Percentiles rank a stretch among this genome's conserved stretches.
These are phyloP conservation scores for Mucor racemosus DNA, from an alignment of 371 early-diverging fungal genomes.

Conservation along the genomic window DNA sequence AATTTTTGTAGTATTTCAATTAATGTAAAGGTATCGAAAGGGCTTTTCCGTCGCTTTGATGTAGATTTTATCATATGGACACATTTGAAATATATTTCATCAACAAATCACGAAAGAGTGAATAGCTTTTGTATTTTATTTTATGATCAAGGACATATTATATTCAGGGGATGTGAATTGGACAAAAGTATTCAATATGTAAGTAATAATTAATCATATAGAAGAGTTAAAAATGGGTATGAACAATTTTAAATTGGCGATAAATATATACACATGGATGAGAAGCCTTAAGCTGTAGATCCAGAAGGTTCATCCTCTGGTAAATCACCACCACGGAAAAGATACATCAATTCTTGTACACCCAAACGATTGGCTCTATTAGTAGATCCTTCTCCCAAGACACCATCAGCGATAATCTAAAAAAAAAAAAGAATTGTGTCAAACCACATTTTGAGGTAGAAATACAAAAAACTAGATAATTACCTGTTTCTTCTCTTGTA, in stretches of 20 bases:
- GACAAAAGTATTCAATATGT: neutral
- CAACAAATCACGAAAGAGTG: too few relatives aligned
- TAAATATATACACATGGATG: neutral
- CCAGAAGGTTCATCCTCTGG: slow-evolving; percentile 5
- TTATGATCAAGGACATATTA: neutral
- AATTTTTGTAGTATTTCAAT: too few relatives aligned
- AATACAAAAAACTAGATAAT: neutral
- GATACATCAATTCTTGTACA: slow-evolving; percentile 42
- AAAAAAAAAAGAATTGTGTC: neutral
- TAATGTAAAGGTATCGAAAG: too few relatives aligned
- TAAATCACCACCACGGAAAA: slow-evolving; percentile 47
- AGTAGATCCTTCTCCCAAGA: slow-evolving; percentile 46
- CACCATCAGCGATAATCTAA: slow-evolving; percentile 43
- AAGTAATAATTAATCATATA: neutral
- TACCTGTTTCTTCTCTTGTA: slow-evolving; percentile 48
- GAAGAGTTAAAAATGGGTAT: neutral
- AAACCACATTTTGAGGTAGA: too few relatives aligned
- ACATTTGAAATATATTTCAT: too few relatives aligned
- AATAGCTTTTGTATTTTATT: neutral
- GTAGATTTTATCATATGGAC: too few relatives aligned
- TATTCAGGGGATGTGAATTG: too few relatives aligned
- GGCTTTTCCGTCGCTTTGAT: too few relatives aligned
- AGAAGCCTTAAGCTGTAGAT: neutral
- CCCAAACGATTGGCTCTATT: slow-evolving; percentile 36
- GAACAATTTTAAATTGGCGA: neutral